These are phyloP conservation scores for Fibroporia radiculosa DNA, from an alignment of 768 basidiomycete species.

Conservation along the genomic window DNA sequence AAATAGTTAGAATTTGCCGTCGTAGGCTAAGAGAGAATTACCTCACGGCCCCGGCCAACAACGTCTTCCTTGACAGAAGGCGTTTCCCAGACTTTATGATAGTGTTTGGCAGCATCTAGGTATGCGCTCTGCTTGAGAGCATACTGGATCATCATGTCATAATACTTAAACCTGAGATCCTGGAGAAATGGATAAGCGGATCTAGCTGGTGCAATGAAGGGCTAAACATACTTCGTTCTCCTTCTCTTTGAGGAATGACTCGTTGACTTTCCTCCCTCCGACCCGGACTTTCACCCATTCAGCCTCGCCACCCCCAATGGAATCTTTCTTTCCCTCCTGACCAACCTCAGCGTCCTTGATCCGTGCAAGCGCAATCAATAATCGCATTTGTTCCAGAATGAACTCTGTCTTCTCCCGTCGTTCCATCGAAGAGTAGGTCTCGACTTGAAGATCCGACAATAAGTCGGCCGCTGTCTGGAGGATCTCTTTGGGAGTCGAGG, in stretches of 20 bases:
- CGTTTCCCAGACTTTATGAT: constrained; percentile 96
- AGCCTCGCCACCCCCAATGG: constrained; percentile 63
- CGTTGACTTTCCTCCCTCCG: constrained; percentile 89
- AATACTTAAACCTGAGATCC: constrained; percentile 95
- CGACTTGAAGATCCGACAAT: constrained; percentile 91
- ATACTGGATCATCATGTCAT: constrained; percentile 94
- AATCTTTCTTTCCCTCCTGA: constrained; percentile 53
- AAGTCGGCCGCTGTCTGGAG: constrained; percentile 86
- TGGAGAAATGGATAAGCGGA: constrained; percentile 26
- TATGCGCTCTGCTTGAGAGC: constrained; percentile 80
- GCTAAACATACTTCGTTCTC: constrained; percentile 65
- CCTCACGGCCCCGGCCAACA: constrained; percentile 57
- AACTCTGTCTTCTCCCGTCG: constrained; percentile 97
- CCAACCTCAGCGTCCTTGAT: constrained; percentile 61
- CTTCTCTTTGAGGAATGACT: constrained; percentile 83
- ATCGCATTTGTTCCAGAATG: constrained; percentile 94
- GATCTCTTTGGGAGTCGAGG: constrained; percentile 46
- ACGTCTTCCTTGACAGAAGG: constrained; percentile 86
- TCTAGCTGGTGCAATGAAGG: constrained; percentile 3
- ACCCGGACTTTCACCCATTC: constrained; percentile 94
- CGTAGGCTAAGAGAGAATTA: constrained; percentile 27
- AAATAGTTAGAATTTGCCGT: neutral
- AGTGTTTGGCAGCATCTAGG: constrained; percentile 91
- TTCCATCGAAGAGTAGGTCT: constrained; percentile 99
- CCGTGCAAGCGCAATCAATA: constrained; percentile 71